Evolutionary conservation across 495 filamentous ascomycete species (phyloP).

Genomic region (Talaromyces thailandensis): DNA sequence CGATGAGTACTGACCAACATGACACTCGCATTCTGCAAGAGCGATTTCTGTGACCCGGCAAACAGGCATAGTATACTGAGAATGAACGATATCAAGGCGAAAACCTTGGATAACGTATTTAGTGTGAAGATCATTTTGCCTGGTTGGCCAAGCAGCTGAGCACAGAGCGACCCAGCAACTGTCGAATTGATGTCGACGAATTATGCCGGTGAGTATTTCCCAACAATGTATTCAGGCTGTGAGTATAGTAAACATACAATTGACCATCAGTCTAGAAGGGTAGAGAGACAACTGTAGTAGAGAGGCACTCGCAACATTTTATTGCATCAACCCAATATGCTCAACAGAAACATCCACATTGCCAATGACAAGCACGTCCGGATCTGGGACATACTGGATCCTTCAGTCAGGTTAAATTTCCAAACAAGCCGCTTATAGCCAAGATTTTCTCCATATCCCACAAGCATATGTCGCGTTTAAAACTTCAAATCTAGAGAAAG

Average conservation of each 20-base stretch:
- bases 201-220: not conserved
- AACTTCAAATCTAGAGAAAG: not conserved
- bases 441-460: not conserved
- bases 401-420: not conserved
- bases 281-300: not conserved
- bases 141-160: not conserved
- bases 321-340: not conserved
- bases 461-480: not conserved
- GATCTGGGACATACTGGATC: not conserved
- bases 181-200: not conserved
- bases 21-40: slow-evolving; percentile 56
- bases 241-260: not conserved
- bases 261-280: not conserved
- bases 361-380: not conserved
- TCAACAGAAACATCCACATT: not conserved
- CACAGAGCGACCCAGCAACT: not conserved
- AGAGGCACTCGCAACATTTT: not conserved
- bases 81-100: slow-evolving; percentile 54
- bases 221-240: not conserved
- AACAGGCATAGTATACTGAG: slow-evolving; percentile 62
- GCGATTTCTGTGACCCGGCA: slow-evolving; percentile 51
- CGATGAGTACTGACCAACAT: slow-evolving; percentile 45
- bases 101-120: slow-evolving; percentile 5
- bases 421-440: not conserved
- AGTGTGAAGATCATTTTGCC: slow-evolving; percentile 4